Conservation (phyloP, 73 alveolate species). For the Strombidium stylifer region DNA sequence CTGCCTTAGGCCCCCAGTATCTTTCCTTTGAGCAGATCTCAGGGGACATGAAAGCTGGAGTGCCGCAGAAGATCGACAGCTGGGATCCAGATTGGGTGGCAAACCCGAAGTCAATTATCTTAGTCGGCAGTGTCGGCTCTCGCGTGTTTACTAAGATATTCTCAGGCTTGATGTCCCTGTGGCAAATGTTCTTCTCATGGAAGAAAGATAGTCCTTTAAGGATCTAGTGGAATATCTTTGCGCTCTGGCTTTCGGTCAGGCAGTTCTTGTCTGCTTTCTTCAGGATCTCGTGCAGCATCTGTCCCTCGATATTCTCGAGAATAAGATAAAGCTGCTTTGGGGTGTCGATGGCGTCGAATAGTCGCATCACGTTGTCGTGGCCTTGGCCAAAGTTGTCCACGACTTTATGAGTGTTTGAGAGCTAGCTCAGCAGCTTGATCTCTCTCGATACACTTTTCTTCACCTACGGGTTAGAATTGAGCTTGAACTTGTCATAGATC, state of each 20-base stretch:
- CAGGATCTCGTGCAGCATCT: constrained; percentile 40
- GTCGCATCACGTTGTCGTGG: constrained; percentile 83
- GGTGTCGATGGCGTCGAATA: constrained; percentile 84
- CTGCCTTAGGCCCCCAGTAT: constrained; percentile 77
- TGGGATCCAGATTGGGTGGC: constrained; percentile 39
- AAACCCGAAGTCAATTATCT: constrained; percentile 86
- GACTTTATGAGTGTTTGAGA: too few species aligned
- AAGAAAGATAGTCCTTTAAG: constrained; percentile 60
- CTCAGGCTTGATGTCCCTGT: constrained; percentile 71
- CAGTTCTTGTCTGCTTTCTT: constrained; percentile 46
- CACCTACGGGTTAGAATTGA: constrained; percentile 65
- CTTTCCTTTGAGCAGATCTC: constrained; percentile 74
- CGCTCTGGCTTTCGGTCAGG: constrained; percentile 72
- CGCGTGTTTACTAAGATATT: constrained; percentile 64
- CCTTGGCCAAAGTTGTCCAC: too few species aligned
- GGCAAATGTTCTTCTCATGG: constrained; percentile 60
- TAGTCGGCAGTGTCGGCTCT: constrained; percentile 52
- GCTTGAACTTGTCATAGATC: constrained; percentile 69
- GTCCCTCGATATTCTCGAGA: constrained; percentile 69
- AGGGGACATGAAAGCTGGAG: constrained; percentile 90
- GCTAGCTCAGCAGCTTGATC: constrained; percentile 67
- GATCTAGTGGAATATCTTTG: constrained; percentile 60
- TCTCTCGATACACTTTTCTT: constrained; percentile 72
- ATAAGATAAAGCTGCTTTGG: constrained; percentile 66
- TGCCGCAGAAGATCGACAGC: constrained; percentile 72